These are phyloP conservation scores for Geum urbanum DNA, from an alignment of 306 rosid species.

Conservation along the genomic window DNA sequence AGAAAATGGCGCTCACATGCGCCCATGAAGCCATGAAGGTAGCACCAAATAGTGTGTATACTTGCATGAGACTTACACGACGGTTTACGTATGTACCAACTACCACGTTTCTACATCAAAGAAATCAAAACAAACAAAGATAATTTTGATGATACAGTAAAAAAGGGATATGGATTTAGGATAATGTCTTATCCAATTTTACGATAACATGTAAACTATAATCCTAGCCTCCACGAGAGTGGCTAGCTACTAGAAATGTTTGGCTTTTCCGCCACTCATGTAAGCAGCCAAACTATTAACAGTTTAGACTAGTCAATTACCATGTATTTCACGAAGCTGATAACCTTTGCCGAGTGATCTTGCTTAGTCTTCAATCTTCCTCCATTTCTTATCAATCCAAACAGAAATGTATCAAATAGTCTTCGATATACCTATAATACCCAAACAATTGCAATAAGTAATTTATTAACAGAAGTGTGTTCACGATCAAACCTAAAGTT, in stretches of 20 bases:
- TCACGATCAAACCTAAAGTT: too few species aligned
- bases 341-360: not conserved
- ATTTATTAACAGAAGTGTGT: too few species aligned
- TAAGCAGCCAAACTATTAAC: slow-evolving; percentile 8
- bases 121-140: not conserved
- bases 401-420: too few species aligned
- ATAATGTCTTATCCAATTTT: not conserved
- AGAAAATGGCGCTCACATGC: not conserved
- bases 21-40: not conserved
- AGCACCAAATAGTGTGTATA: not conserved
- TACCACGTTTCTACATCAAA: not conserved
- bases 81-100: slow-evolving; percentile 6
- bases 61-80: not conserved
- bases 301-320: not conserved
- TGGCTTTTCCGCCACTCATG: slow-evolving; percentile 31
- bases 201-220: not conserved
- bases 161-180: not conserved
- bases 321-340: slow-evolving; percentile 15
- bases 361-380: not conserved
- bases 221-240: slow-evolving; percentile 9
- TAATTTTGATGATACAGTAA: not conserved
- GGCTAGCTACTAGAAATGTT: not conserved
- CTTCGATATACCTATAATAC: too few species aligned
- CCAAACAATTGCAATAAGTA: too few species aligned
- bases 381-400: not conserved